phyloP scores from a whole-genome alignment of 2,329 filamentous ascomycete genomes.

The Aspergillus floridensis region DNA sequence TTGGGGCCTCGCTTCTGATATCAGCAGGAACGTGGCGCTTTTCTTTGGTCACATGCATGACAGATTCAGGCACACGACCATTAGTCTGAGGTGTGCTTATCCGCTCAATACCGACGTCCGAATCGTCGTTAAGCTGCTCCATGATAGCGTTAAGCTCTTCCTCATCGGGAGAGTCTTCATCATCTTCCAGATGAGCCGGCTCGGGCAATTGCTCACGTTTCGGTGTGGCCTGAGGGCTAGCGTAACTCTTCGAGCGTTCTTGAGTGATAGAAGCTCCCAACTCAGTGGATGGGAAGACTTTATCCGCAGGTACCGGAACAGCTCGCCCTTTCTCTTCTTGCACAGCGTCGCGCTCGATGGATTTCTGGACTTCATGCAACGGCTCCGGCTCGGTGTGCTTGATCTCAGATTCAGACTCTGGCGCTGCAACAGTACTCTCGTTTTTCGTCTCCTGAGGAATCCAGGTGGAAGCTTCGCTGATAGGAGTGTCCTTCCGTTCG shows the following conservation, averaged over 20 bases:
- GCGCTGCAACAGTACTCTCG: conserved; percentile 44
- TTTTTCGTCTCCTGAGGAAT: conserved; percentile 61
- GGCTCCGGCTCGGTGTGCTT: conserved; percentile 14
- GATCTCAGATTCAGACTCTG: conserved; percentile 36
- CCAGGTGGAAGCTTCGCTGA: conserved; percentile 50
- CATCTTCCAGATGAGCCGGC: conserved; percentile 20
- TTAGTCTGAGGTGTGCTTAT: conserved; percentile 35
- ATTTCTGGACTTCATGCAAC: conserved; percentile 3
- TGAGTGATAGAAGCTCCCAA: conserved; percentile 39
- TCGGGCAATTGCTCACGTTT: conserved; percentile 18
- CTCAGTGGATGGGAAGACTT: conserved; percentile 65
- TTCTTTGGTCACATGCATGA: conserved; percentile 53
- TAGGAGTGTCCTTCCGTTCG: conserved; percentile 30
- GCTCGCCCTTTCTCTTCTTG: conserved; percentile 16
- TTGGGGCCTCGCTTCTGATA: conserved; percentile 67
- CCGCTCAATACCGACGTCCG: conserved; percentile 71
- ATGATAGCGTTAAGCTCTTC: conserved; percentile 90
- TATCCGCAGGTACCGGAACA: conserved; percentile 1
- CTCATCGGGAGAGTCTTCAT: conserved; percentile 37
- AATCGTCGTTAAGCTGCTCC: conserved; percentile 75
- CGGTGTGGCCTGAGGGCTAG: conserved; percentile 25
- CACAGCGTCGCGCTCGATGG: not conserved
- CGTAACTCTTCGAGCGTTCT: conserved; percentile 28
- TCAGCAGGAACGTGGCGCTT: conserved; percentile 53
- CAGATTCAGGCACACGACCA: conserved; percentile 31